These are phyloP conservation scores for Zoysia matrella DNA, from an alignment of 202 grass and related monocot species.

Conservation along the genomic window DNA sequence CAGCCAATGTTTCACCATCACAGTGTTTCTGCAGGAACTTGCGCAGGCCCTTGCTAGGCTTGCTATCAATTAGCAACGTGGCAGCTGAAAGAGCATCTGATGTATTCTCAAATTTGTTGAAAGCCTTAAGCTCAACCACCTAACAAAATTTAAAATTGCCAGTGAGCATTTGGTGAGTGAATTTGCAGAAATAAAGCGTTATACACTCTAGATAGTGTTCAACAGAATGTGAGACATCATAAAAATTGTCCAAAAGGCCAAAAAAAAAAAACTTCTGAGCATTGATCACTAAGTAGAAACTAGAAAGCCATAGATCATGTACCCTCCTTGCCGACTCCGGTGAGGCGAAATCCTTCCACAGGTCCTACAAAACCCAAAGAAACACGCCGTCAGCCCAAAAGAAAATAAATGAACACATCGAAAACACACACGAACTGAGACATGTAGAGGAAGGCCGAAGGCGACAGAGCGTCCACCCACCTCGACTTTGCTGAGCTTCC, in stretches of 20 bases:
- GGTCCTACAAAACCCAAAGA: conserved; percentile 52
- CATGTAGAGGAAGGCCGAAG: neutral
- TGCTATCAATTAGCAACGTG: conserved; percentile 85
- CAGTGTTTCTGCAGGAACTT: conserved; percentile 81
- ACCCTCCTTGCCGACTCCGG: conserved; percentile 82
- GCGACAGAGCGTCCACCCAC: conserved; percentile 29
- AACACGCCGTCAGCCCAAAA: neutral
- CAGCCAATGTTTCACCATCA: conserved; percentile 83
- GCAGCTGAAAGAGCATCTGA: conserved; percentile 73
- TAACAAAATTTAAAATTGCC: conserved; percentile 36
- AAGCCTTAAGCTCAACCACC: conserved; percentile 92
- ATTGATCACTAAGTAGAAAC: neutral
- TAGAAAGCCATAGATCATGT: neutral
- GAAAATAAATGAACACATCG: neutral
- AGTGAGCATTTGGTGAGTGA: neutral
- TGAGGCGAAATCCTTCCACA: conserved; percentile 75
- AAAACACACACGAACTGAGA: neutral
- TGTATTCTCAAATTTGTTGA: conserved; percentile 86
- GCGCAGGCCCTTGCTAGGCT: conserved; percentile 81
- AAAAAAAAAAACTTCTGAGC: neutral
- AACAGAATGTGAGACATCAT: neutral
- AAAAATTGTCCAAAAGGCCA: no score
- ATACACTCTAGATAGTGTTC: neutral
- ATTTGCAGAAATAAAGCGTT: no score
- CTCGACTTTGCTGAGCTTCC: conserved; percentile 81